phyloP scores from a whole-genome alignment of 768 basidiomycete genomes.

The Saitozyma podzolica region DNA sequence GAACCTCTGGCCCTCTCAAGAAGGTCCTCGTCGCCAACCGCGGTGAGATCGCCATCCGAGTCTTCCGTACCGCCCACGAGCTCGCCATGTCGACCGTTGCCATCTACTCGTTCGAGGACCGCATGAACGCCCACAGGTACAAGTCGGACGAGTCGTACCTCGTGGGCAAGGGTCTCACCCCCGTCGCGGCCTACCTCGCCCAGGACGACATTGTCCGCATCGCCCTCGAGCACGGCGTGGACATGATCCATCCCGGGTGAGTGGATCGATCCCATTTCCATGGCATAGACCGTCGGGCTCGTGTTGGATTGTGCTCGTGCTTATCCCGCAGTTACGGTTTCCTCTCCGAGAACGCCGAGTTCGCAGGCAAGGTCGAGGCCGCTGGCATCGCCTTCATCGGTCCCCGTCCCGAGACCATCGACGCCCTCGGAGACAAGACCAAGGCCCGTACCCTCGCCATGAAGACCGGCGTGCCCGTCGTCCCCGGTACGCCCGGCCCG shows the following conservation, averaged over 20 bases:
- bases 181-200: slow-evolving; percentile 93
- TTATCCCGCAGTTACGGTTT: slow-evolving; percentile 76
- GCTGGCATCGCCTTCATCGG: slow-evolving; percentile 97
- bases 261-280: slow-evolving; percentile 24
- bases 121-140: slow-evolving; percentile 94
- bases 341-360: slow-evolving; percentile 92
- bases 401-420: slow-evolving; percentile 92
- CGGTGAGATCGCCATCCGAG: slow-evolving; percentile 93
- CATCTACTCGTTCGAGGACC: slow-evolving; percentile 96
- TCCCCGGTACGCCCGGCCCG: slow-evolving; percentile 96
- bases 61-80: slow-evolving; percentile 97
- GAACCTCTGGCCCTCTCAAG: slow-evolving; percentile 51
- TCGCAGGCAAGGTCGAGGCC: slow-evolving; percentile 96
- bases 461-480: slow-evolving; percentile 88
- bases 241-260: slow-evolving; percentile 99
- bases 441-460: slow-evolving; percentile 83
- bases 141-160: slow-evolving; percentile 99
- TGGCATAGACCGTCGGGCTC: neutral
- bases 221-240: slow-evolving; percentile 96
- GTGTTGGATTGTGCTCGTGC: slow-evolving; percentile 2
- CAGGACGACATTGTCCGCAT: slow-evolving; percentile 96
- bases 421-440: slow-evolving; percentile 97
- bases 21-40: slow-evolving; percentile 56
- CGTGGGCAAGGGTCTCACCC: slow-evolving; percentile 93
- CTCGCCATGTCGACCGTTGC: slow-evolving; percentile 99